phyloP scores from a whole-genome alignment of 2,329 filamentous ascomycete genomes.

The Pseudopyricularia cyperi region DNA sequence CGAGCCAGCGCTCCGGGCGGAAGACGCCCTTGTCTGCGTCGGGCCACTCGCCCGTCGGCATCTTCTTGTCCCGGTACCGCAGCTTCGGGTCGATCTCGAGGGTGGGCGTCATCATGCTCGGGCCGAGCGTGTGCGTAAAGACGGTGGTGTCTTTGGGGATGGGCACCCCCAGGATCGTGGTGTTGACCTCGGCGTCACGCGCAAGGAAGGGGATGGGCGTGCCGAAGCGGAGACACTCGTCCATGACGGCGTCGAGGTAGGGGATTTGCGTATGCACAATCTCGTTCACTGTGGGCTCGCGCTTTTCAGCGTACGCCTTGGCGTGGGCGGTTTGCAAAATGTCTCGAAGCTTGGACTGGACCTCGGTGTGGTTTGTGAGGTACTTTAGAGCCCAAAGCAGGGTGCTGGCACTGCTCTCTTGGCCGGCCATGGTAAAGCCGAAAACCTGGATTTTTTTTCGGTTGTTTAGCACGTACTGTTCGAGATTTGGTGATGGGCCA shows the following conservation, averaged over 20 bases:
- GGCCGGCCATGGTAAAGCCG: no score
- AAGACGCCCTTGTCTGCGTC: slow-evolving; percentile 14
- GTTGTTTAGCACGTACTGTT: no score
- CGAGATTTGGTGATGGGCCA: no score
- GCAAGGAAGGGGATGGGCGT: slow-evolving; percentile 16
- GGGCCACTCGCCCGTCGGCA: no score
- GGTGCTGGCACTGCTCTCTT: not conserved
- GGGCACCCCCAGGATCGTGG: slow-evolving; percentile 17
- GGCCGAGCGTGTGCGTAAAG: slow-evolving; percentile 13
- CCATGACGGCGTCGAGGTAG: slow-evolving; percentile 23
- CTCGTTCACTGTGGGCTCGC: slow-evolving; percentile 12
- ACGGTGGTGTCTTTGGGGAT: slow-evolving; percentile 22
- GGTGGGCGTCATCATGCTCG: slow-evolving; percentile 15
- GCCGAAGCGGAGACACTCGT: slow-evolving; percentile 20
- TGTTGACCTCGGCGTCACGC: slow-evolving; percentile 17
- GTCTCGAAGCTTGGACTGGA: slow-evolving; percentile 8
- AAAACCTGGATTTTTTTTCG: no score
- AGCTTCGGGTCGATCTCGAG: slow-evolving; percentile 14
- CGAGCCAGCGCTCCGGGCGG: slow-evolving; percentile 24
- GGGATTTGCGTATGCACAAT: slow-evolving; percentile 16
- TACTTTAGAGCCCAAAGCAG: not conserved
- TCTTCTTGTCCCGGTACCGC: slow-evolving; percentile 1
- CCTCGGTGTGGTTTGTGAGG: slow-evolving; percentile 5
- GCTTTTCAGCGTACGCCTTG: slow-evolving; percentile 2
- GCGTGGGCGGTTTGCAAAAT: slow-evolving; percentile 14